Base-by-base conservation (phyloP, 1,284 basidiomycete genomes). In the Leccinum pallidistipes region DNA sequence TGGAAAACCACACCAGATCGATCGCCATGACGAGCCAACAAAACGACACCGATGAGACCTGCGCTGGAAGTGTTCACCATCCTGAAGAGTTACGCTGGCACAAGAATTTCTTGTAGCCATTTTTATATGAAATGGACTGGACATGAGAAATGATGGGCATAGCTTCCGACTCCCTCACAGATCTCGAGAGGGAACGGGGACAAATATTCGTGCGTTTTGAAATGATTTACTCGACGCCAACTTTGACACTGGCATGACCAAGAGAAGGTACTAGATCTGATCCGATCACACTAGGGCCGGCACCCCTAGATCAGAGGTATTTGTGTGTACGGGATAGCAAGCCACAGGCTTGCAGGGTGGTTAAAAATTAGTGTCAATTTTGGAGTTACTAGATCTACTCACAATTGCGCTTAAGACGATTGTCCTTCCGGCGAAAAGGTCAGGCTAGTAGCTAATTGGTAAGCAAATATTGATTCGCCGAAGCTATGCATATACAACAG, bases 11-110 rank as follows among this genome's bases (percentile, higher is more conserved):
- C 76, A 21, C 70, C 71, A 5, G 66, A 55, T 31, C 81, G 72
- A 64, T 83, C 82, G 21, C 81, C 82, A 34, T 84, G 81, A 10
- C 82, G 78, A 38, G 74, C 77, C 57, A 84, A 65, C 40, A 81
- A 51, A 34, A 73, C 69, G n/a, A 75, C 73, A 32, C 72, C 74
- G 0, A 73, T 56, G 56, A 76, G 74, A 14, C 74, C 70, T 1
- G 72, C 58, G 55, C 43, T 60, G 1, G 70, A 61, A 21, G 71
- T 40, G 47, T 74, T 73, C 3, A 74, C 64, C 72, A 75, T 73
- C 55, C 29, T 59, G 57, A 51, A 38, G 43, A 56, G 40, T 53
- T 10, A 16, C 49, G 9, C 21, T 32, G 18, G 5, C 31, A 32
- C 4, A 38, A 51, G 29, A 18, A 38, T 43, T 29, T 24, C 5